phyloP scores from a whole-genome alignment of 441 rosid species.

The Erodium chrysanthum region DNA sequence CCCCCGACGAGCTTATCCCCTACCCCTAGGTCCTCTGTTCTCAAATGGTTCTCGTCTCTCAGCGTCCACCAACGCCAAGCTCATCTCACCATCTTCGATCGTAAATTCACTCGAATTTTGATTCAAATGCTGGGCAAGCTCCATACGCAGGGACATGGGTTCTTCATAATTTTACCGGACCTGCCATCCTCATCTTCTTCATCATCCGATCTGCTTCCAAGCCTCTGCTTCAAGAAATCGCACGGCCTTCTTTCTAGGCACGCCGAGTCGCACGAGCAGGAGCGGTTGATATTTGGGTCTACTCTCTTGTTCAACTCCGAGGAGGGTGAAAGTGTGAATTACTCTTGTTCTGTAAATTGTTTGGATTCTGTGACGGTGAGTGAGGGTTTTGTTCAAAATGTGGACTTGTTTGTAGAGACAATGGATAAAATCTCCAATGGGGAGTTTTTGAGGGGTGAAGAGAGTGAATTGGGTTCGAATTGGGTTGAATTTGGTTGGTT shows the following conservation, averaged over 20 bases:
- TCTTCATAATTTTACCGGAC: slow-evolving; percentile 81
- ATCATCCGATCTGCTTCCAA: slow-evolving; percentile 42
- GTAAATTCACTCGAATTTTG: slow-evolving; percentile 44
- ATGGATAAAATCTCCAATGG: slow-evolving; percentile 70
- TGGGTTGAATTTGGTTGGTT: slow-evolving; percentile 91
- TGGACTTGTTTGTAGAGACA: slow-evolving; percentile 54
- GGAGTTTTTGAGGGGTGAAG: slow-evolving; percentile 72
- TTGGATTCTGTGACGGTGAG: slow-evolving; percentile 59
- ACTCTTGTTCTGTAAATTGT: slow-evolving; percentile 39
- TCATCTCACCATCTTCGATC: slow-evolving; percentile 57
- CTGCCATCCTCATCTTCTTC: slow-evolving; percentile 27
- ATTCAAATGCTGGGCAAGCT: slow-evolving; percentile 67
- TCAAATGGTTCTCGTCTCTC: slow-evolving; percentile 84
- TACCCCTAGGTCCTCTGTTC: slow-evolving; percentile 51
- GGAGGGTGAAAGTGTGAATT: slow-evolving; percentile 51
- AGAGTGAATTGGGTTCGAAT: slow-evolving; percentile 51
- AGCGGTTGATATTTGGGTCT: slow-evolving; percentile 47
- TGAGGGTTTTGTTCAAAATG: slow-evolving; percentile 44
- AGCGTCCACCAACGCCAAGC: slow-evolving; percentile 66
- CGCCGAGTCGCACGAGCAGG: slow-evolving; percentile 44
- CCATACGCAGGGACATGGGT: slow-evolving; percentile 51
- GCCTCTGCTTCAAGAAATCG: slow-evolving; percentile 70
- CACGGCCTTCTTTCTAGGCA: slow-evolving; percentile 63
- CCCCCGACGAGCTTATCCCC: slow-evolving; percentile 25
- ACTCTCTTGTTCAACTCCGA: slow-evolving; percentile 50